Evolutionary conservation across 768 basidiomycete genomes (phyloP), one percentile per base, ranked within the genome.

Genomic region (Gloeostereum incarnatum): DNA sequence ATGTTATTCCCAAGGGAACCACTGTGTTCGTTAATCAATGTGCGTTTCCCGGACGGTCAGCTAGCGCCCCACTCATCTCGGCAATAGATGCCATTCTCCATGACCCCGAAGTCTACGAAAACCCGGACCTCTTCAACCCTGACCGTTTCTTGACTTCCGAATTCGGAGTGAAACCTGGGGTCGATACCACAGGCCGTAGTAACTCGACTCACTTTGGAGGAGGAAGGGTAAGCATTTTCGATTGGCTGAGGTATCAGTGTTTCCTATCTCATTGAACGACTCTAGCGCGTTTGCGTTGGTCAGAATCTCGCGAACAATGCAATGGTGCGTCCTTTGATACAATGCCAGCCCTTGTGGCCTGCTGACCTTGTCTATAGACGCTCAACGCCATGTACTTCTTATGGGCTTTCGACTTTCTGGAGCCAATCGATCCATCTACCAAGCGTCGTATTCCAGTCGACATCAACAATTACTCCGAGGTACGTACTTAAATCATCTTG

Each of bases 11-110:
- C 19, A 32, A 44, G 36, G 36, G 41, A 18, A 34, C 42, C 1
- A 48, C 43, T 6, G 33, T 50, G 19, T 32, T 52, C 24, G 19
- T 49, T 22, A 52, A 52, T 36, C 43, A 16, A 13, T 49, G 50
- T 49, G 3, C 16, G 44, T 39, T 16, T 26, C 9, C 2, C 11
- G 19, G 4, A 32, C 18, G 10, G 17, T 18, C 19, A 20, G 6
- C 11, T 22, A 11, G 5, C 17, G 11, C 9, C 14, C 27, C 13
- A 11, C 30, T 20, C 16, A 13, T 10, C 10, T 25, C 10, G 20
- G 8, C 30, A n/a, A n/a, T 34, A 17, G 27, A 14, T 14, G 27
- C 32, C 16, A 17, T 39, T 19, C 27, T 26, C 25, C 38, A 34
- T 19, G 32, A 34, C 17, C 32, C 32, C n/a, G 13, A 14, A n/a